Evolutionary conservation across 2,329 filamentous ascomycete genomes (phyloP), one percentile per base, ranked within the genome.

Genomic region (Botrytis aclada): DNA sequence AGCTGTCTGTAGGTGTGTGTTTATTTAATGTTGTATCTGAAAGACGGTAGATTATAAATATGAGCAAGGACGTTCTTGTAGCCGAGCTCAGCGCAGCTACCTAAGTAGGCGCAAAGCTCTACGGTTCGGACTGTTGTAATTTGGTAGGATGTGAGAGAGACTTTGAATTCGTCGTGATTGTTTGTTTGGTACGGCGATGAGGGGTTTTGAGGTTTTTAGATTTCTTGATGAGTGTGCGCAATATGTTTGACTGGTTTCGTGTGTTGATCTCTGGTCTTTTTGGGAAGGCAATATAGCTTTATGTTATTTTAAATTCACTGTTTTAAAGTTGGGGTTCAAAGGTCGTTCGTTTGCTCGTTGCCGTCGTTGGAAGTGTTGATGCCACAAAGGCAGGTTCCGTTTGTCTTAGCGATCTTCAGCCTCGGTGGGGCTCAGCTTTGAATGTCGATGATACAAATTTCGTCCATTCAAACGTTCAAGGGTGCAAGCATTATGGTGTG

Each of bases 331-430:
- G 67, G n/a, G 29, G 39, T 70, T 70, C n/a, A 37, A 37, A 39
- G 64, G 16, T 67, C 34, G 32, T 54, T 63, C 39, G n/a, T 62
- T 60, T 63, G 54, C 41, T 51, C 41, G 22, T 63, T 25, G 43
- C 67, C 45, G 43, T 70, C 69, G 41, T 70, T 63, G 29, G 58
- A 41, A 56, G 47, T 60, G 43, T 43, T 70, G 65, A 67, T 56
- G 47, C 47, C 47, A 67, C 65, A 67, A 67, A 67, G 65, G 65
- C 65, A 67, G 34, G 65, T 67, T 67, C 47, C 65, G 65, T 41
- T 25, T 32, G 32, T 41, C 41, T 29, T 41, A 56, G 65, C 47
- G 34, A 29, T 56, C 65, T 67, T 67, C 65, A 67, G 65, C 65
- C 65, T 67, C 65, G 65, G 65, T 67, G 65, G 34, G 65, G 65